These are phyloP conservation scores for Candida dajiaensis DNA, from an alignment of 805 yeast species.

Conservation along the genomic window DNA sequence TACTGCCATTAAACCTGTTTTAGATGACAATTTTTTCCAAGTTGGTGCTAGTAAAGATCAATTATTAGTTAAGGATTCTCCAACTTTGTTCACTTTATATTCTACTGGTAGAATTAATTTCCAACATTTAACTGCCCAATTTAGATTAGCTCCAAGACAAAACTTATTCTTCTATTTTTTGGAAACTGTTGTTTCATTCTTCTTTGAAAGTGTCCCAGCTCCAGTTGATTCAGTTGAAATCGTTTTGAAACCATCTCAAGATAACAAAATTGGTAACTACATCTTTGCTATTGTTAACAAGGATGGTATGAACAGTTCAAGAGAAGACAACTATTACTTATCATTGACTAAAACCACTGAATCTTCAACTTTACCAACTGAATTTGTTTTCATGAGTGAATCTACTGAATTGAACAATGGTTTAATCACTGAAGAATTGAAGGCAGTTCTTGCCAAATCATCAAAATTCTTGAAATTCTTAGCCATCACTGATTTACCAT, in stretches of 20 bases:
- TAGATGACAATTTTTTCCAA: conserved; percentile 68
- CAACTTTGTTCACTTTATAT: conserved; percentile 55
- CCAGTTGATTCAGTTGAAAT: conserved; percentile 60
- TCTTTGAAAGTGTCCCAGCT: conserved; percentile 47
- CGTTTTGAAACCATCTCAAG: conserved; percentile 47
- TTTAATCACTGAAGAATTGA: conserved; percentile 44
- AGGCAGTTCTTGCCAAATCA: conserved; percentile 37
- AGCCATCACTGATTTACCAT: conserved; percentile 80
- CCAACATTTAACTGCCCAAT: conserved; percentile 51
- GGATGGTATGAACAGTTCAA: conserved; percentile 67
- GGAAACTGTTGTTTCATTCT: conserved; percentile 56
- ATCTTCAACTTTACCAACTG: conserved; percentile 59
- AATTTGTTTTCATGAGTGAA: conserved; percentile 87
- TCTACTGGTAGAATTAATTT: conserved; percentile 87
- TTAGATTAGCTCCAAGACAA: conserved; percentile 73
- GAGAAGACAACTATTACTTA: conserved; percentile 74
- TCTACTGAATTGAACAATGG: conserved; percentile 71
- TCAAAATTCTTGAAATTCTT: conserved; percentile 52
- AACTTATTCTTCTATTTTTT: conserved; percentile 61
- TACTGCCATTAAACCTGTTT: conserved; percentile 40
- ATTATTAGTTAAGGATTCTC: conserved; percentile 53
- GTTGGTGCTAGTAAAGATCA: conserved; percentile 53
- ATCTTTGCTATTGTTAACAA: conserved; percentile 84
- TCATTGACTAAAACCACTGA: conserved; percentile 82
- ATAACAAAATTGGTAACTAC: conserved; percentile 40